Percentiles rank a stretch among this genome's conserved stretches.
These are phyloP conservation scores for Fusarium compactum DNA, from an alignment of 2,329 filamentous ascomycete genomes.

Conservation along the genomic window DNA sequence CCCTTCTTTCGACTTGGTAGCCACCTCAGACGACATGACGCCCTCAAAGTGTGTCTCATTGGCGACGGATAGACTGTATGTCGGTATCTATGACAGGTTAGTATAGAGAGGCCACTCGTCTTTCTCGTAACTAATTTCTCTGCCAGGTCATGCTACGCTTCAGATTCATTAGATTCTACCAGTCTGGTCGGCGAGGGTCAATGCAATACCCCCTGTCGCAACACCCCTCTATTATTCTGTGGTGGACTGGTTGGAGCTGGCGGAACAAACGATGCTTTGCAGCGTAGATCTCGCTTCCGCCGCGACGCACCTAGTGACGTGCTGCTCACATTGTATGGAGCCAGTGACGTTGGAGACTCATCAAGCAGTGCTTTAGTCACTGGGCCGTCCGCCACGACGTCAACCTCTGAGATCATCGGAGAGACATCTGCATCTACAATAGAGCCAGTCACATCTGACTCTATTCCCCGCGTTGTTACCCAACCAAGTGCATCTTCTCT, in stretches of 20 bases:
- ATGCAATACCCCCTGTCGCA: not conserved
- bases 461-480: too few relatives aligned
- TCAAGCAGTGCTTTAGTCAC: not conserved
- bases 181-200: not conserved
- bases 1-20: not conserved
- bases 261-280: not conserved
- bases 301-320: not conserved
- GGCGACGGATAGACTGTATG: accelerated
- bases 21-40: not conserved
- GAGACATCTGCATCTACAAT: not conserved
- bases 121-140: accelerated
- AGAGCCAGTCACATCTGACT: not conserved
- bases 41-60: not conserved
- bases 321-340: not conserved
- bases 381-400: not conserved
- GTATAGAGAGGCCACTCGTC: not conserved
- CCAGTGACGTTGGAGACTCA: not conserved
- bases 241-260: not conserved
- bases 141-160: not conserved
- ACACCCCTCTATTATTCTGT: not conserved
- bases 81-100: not conserved
- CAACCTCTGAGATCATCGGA: not conserved
- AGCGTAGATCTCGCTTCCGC: not conserved
- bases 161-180: not conserved
- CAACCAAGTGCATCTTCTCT: too few relatives aligned